Evolutionary conservation across 805 yeast species (phyloP).

Genomic region (Myxozyma melibiosi): DNA sequence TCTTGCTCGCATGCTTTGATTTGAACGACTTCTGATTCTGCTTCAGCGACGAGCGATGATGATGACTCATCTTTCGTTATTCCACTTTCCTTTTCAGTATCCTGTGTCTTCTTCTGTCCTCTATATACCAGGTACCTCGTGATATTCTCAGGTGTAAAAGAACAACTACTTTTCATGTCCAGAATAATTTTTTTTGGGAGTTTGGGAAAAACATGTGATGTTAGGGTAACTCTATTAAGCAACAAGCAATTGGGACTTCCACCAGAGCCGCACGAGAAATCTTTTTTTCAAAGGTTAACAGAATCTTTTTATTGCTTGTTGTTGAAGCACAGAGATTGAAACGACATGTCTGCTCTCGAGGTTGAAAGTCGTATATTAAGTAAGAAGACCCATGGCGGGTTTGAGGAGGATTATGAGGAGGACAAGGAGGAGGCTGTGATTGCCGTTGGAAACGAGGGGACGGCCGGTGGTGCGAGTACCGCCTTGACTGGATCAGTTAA

Average conservation of each 20-base stretch:
- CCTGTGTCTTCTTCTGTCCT: too few relatives aligned
- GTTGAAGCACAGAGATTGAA: neutral
- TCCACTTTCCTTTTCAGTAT: neutral
- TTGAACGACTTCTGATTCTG: slow-evolving; percentile 88
- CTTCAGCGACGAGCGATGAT: slow-evolving; percentile 83
- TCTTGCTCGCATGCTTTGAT: slow-evolving; percentile 86
- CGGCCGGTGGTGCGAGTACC: neutral
- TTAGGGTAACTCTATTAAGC: neutral
- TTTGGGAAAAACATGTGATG: neutral
- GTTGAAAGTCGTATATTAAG: neutral
- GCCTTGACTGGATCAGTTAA: slow-evolving; percentile 10
- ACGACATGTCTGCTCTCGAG: slow-evolving; percentile 11
- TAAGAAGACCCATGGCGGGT: too few relatives aligned
- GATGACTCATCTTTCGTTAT: slow-evolving; percentile 44
- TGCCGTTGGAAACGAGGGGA: neutral
- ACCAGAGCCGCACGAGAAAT: slow-evolving; percentile 8
- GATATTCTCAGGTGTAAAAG: too few relatives aligned
- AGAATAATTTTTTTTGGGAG: slow-evolving; percentile 12
- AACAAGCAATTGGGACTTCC: slow-evolving; percentile 4
- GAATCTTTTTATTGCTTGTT: too few relatives aligned
- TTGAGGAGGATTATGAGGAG: too few relatives aligned
- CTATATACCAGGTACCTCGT: neutral
- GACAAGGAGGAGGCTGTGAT: neutral
- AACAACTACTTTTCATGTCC: too few relatives aligned
- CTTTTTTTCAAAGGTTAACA: neutral